phyloP scores from a whole-genome alignment of 129 eudicot species.

The Flaveria ramosissima region DNA sequence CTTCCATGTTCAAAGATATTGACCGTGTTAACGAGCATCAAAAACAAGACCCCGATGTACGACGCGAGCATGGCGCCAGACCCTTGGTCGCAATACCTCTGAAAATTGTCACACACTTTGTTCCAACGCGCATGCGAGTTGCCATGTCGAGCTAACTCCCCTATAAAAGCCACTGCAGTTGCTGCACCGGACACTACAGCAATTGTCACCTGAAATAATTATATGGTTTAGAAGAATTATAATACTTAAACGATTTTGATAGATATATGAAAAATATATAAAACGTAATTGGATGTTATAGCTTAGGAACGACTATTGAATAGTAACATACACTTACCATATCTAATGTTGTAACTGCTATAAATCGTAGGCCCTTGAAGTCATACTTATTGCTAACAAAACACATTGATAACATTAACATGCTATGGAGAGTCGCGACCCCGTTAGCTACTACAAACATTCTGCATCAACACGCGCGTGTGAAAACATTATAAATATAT shows the following conservation, averaged over 20 bases:
- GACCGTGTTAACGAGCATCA: conserved; percentile 39
- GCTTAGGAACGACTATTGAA: no score
- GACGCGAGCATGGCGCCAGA: conserved; percentile 69
- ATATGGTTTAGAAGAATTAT: no score
- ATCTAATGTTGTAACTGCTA: conserved; percentile 54
- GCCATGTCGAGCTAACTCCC: conserved; percentile 71
- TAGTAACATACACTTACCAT: conserved; percentile 41
- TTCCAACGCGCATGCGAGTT: conserved; percentile 93
- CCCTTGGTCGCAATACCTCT: conserved; percentile 58
- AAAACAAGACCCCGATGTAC: conserved; percentile 51
- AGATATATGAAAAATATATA: no score
- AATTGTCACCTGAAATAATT: conserved; percentile 47
- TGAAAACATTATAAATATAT: neutral
- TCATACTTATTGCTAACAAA: conserved; percentile 43
- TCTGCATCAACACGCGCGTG: conserved; percentile 34
- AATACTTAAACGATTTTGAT: no score
- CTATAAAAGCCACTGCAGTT: conserved; percentile 82
- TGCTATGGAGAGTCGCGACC: conserved; percentile 57
- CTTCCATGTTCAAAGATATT: conserved; percentile 43
- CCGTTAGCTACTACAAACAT: conserved; percentile 86
- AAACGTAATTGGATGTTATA: no score
- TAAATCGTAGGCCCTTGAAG: conserved; percentile 48
- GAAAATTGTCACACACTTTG: conserved; percentile 75
- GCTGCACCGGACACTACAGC: conserved; percentile 65
- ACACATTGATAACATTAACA: conserved; percentile 52